Conservation (phyloP, 2,329 filamentous ascomycete genomes). For the Claviceps sorghi region DNA sequence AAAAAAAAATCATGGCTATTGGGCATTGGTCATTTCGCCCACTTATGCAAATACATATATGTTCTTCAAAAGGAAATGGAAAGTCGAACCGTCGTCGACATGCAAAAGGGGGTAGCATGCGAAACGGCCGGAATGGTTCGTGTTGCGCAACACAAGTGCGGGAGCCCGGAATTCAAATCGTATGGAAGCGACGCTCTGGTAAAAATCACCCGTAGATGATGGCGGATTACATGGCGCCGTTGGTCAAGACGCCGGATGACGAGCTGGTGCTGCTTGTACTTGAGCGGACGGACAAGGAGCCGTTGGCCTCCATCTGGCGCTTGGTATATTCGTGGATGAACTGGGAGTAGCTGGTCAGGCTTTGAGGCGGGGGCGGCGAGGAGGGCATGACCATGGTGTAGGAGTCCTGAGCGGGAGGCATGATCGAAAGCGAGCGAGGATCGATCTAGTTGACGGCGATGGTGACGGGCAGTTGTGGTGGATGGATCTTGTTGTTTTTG, state of each 20-base stretch:
- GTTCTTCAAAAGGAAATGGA: no score
- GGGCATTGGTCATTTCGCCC: neutral
- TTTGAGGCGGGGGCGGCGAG: conserved; percentile 27
- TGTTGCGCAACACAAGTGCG: no score
- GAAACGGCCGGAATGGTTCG: no score
- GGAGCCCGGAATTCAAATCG: no score
- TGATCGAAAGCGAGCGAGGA: conserved; percentile 9
- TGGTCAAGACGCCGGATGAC: conserved; percentile 11
- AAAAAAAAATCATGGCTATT: neutral
- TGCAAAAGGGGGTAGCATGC: no score
- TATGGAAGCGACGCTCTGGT: no score
- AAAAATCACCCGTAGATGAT: no score
- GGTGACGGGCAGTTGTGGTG: neutral
- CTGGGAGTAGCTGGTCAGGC: conserved; percentile 41
- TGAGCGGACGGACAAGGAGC: conserved; percentile 13
- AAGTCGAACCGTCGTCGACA: no score
- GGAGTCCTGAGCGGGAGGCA: conserved; percentile 27
- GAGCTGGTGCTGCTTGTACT: conserved; percentile 9
- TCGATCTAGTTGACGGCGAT: neutral
- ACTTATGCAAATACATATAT: no score
- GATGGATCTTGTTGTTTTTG: neutral
- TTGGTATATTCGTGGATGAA: conserved; percentile 53
- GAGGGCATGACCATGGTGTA: conserved; percentile 22
- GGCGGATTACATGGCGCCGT: conserved; percentile 12
- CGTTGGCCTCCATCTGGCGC: conserved; percentile 45